Percentiles rank a stretch among this genome's conserved stretches.
Conservation (phyloP, 176 grass and related monocot genomes). For the Carex parvula region DNA sequence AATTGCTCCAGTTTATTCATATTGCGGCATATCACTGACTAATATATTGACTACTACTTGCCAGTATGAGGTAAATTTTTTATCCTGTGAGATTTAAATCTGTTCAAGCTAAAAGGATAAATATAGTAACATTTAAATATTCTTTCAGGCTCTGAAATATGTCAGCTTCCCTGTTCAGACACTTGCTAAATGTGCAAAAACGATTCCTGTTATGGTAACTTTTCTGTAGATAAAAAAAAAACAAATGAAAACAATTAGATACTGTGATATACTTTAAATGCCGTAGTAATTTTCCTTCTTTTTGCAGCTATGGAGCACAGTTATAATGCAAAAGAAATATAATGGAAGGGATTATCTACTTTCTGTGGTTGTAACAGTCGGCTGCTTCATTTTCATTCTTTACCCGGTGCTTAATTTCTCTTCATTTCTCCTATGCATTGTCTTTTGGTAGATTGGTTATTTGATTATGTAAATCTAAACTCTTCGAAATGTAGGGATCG, state of each 20-base stretch:
- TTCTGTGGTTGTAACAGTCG: constrained; percentile 68
- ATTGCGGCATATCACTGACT: constrained; percentile 67
- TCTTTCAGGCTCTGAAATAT: constrained; percentile 89
- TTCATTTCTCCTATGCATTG: neutral
- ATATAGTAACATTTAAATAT: constrained; percentile 18
- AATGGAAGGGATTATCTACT: constrained; percentile 88
- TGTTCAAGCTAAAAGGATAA: neutral
- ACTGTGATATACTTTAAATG: neutral
- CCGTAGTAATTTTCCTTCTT: constrained; percentile 17
- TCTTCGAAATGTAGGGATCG: constrained; percentile 56
- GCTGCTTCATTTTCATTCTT: constrained; percentile 88
- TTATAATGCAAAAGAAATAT: constrained; percentile 98
- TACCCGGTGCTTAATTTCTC: constrained; percentile 57
- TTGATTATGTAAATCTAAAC: neutral
- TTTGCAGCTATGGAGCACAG: constrained; percentile 74
- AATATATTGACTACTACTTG: constrained; percentile 98
- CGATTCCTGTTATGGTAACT: constrained; percentile 99
- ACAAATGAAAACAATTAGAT: neutral
- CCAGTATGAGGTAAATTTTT: constrained; percentile 79
- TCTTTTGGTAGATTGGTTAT: neutral
- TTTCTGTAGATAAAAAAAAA: neutral
- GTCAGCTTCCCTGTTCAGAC: constrained; percentile 98
- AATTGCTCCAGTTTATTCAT: constrained; percentile 75
- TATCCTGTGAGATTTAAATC: neutral
- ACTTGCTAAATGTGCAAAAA: constrained; percentile 97